Evolutionary conservation across 176 grass and related monocot species (phyloP), one percentile per base, ranked within the genome.

Genomic region (Oryza glumipatula): DNA sequence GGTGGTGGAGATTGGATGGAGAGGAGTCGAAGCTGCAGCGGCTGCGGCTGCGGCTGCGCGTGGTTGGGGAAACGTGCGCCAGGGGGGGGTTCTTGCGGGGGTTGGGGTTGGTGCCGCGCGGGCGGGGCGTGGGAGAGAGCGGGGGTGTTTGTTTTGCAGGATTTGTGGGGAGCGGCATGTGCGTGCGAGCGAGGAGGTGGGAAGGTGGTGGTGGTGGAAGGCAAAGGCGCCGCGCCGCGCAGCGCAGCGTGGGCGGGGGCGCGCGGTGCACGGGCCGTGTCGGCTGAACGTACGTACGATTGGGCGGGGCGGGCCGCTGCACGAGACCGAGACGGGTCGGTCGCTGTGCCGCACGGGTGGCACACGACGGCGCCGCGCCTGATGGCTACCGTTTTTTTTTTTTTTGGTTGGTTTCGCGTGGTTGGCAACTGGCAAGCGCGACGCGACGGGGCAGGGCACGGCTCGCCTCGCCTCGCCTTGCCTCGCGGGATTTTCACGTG

Each of bases 101-200:
- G 24, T 6, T 38, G 36, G 6, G 38, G 7, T 39, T 39, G 38
- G 38, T 39, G 38, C 38, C 38, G 38, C 38, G 38, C 38, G 48
- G 3, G 47, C 47, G 60, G 41, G 36, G 22, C 13, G 65, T 33
- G 77, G 77, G 43, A 11, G 43, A 2, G 6, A 3, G 84, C n/a
- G 23, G 23, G 23, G 58, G 76, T 28, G 76, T 22, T 21, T 9
- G 14, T 64, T 28, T 21, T 76, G 64, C 79, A 70, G 72, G 85
- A 76, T 76, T 70, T 48, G 64, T 61, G 85, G 85, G 75, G 65
- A 76, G 85, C 65, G 56, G 72, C 85, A 69, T 81, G 85, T 81
- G 48, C 48, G 77, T 30, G 28, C 28, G 69, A 6, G 68, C 24
- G 56, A 22, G 69, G 80, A 22, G 81, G 8, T 19, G 43, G 43